These are phyloP conservation scores for Pichia cabralensis DNA, from an alignment of 805 yeast species.

Conservation along the genomic window DNA sequence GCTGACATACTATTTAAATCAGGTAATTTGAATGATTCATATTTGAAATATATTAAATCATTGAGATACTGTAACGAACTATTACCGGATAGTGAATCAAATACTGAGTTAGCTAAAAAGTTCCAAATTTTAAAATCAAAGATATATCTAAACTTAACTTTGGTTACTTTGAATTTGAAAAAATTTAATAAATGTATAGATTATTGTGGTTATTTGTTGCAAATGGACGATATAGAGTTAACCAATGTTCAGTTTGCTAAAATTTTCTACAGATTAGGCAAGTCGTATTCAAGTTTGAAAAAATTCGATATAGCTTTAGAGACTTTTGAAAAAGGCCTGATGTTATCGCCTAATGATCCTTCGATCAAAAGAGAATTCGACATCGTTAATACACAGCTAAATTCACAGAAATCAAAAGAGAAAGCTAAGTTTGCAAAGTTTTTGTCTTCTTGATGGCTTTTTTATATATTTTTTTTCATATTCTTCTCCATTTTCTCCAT, in stretches of 20 bases:
- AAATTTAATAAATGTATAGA: conserved; percentile 41
- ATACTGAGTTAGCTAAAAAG: conserved; percentile 39
- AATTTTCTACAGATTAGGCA: conserved; percentile 22
- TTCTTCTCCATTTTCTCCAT: no score
- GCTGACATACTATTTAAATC: conserved; percentile 52
- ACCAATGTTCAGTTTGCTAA: conserved; percentile 19
- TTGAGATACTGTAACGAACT: conserved; percentile 62
- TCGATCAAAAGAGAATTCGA: conserved; percentile 36
- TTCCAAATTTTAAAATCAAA: conserved; percentile 43
- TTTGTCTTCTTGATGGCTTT: no score
- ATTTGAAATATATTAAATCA: conserved; percentile 55
- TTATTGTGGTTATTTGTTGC: conserved; percentile 48
- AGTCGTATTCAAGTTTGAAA: conserved; percentile 29
- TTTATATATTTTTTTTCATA: no score
- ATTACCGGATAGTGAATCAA: conserved; percentile 59
- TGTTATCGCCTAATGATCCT: conserved; percentile 37
- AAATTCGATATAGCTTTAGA: conserved; percentile 40
- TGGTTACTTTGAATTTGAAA: conserved; percentile 40
- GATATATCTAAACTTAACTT: conserved; percentile 47
- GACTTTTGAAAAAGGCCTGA: conserved; percentile 35
- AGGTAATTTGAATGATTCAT: conserved; percentile 41
- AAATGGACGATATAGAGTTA: conserved; percentile 27
- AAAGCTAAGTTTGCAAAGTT: conserved; percentile 53
- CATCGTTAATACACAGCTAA: conserved; percentile 30
- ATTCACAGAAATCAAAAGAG: conserved; percentile 37